Base-by-base conservation (phyloP, 2,329 filamentous ascomycete species). In the Pezicula rhizophila region DNA sequence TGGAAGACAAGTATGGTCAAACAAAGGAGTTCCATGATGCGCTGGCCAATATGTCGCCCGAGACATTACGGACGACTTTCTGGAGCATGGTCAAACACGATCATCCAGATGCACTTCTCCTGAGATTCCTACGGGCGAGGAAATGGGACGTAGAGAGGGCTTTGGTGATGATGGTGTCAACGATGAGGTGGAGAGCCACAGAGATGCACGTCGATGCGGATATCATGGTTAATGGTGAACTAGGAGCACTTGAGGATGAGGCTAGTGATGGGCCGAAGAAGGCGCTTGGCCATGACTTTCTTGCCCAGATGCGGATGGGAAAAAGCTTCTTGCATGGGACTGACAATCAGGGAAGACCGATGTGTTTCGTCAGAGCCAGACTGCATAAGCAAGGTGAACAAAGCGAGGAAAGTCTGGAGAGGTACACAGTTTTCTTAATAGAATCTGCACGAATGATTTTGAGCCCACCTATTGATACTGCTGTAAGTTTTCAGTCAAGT, bases 41-140 rank as follows among this genome's bases (percentile, higher is more conserved):
- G 0, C 69, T 99, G 8, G 84, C 85, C 43, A 88, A 79, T 51
- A 79, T 86, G 61, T 78, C 82, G 1, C 88, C 92, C 0, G 89
- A 95, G 60, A 77, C 85, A 39, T 80, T 99, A 56, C 82, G 90
- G 46, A 74, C 77, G 14, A 84, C 90, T 0, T 87, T 97, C 64
- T 97, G 93, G 93, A 79, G 73, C 57, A 95, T 96, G 89, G 80
- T 92, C 50, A 99, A 97, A 73, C 85, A 93, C 61, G 93, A 99
- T 63, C 82, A 97, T 64, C 93, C 93, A 0, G 93, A 99, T 69
- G 86, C 85, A 2, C 73, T 95, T 15, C 71, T 92, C 14, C 71
- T 96, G 49, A 82, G 90, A 38, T 96, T 95, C 67, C 73, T 96
- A 49, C 78, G 90, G 45, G 90, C 90, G n/a, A 78, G 90, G 41